Evolutionary conservation across 352 stramenopile species (phyloP).

Genomic region (Globisporangium okanoganense): DNA sequence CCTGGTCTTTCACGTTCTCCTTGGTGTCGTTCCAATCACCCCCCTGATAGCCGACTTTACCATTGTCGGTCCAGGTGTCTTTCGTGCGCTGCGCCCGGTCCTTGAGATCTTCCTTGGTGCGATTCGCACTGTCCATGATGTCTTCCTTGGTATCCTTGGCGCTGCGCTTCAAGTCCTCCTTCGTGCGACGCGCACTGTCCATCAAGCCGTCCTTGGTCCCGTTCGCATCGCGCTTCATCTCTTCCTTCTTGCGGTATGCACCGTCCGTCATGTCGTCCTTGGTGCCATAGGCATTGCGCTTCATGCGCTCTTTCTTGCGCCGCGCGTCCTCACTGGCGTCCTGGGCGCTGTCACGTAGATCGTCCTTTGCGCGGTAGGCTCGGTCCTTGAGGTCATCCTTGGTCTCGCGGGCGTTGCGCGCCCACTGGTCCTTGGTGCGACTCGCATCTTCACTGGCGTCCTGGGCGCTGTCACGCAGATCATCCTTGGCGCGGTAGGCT

Average conservation of each 20-base stretch:
- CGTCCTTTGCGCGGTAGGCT: conserved; percentile 20
- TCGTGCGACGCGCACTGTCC: conserved; percentile 13
- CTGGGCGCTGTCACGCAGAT: conserved; percentile 16
- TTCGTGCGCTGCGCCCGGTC: conserved; percentile 14
- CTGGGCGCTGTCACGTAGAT: conserved; percentile 15
- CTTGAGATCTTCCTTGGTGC: conserved; percentile 17
- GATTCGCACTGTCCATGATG: conserved; percentile 17
- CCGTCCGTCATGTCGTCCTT: background rate
- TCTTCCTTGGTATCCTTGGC: background rate
- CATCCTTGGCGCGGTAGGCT: background rate
- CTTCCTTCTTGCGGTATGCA: background rate
- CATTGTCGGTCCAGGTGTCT: conserved; percentile 16
- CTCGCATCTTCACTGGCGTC: conserved; percentile 29
- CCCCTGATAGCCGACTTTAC: background rate
- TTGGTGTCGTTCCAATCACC: background rate
- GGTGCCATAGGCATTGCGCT: conserved; percentile 13
- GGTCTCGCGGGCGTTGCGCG: conserved; percentile 29
- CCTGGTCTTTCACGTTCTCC: conserved; percentile 10
- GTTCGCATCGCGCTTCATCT: background rate
- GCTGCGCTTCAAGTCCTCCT: background rate
- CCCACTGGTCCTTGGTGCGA: conserved; percentile 5
- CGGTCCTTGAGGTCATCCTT: conserved; percentile 27
- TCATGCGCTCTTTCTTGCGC: conserved; percentile 22
- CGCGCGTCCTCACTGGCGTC: background rate
- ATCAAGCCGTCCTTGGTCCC: conserved; percentile 3